Conservation (phyloP, 2,329 filamentous ascomycete genomes). For the Cercospora sp. region DNA sequence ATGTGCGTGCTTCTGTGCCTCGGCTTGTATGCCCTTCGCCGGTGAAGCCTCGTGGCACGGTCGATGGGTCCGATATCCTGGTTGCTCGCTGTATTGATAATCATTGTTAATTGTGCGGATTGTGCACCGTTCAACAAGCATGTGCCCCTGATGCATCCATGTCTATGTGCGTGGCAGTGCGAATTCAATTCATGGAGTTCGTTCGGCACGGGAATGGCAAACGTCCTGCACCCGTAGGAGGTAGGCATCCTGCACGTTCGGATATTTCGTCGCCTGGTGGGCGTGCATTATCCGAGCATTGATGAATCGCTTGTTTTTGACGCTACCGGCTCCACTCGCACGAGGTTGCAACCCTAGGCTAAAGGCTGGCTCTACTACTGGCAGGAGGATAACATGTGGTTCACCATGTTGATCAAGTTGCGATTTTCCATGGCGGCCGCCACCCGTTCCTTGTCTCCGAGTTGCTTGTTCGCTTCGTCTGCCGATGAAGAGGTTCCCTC, state of each 20-base stretch:
- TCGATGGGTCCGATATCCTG: slow-evolving; percentile 1
- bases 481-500: slow-evolving; percentile 94
- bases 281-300: background rate
- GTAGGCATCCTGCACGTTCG: background rate
- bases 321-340: slow-evolving; percentile 1
- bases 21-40: background rate
- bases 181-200: background rate
- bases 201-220: background rate
- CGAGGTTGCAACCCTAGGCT: background rate
- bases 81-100: slow-evolving; percentile 2
- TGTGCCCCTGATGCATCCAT: background rate
- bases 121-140: background rate
- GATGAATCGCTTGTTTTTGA: background rate
- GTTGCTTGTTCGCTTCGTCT: slow-evolving; percentile 94
- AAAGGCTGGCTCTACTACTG: slow-evolving; percentile 31
- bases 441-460: slow-evolving; percentile 94
- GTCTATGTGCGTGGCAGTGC: background rate
- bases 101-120: background rate
- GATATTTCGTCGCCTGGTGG: background rate
- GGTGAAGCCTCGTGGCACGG: background rate
- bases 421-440: slow-evolving; percentile 93
- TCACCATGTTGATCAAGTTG: slow-evolving; percentile 80
- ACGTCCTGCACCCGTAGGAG: background rate
- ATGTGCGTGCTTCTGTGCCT: slow-evolving; percentile 4
- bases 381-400: slow-evolving; percentile 74